Conservation (phyloP, 139 green algal genomes). For the Raphidocelis subcapitata region DNA sequence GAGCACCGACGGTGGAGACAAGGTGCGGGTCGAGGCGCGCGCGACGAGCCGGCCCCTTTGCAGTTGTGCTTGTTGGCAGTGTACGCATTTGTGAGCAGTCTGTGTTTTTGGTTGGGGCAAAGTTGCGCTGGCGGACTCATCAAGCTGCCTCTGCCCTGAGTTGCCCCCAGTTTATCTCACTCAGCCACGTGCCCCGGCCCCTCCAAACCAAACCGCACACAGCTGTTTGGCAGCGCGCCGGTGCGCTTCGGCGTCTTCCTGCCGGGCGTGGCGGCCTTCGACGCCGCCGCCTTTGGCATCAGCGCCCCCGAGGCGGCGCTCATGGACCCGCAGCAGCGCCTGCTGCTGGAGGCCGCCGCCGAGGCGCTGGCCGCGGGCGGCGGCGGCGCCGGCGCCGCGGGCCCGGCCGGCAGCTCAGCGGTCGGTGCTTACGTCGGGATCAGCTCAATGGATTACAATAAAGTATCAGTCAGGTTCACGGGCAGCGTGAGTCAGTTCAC, state of each 20-base stretch:
- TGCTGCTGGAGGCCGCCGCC: constrained; percentile 68
- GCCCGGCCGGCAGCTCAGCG: background rate
- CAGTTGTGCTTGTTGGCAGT: background rate
- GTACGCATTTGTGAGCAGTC: too few relatives aligned
- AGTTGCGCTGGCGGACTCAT: too few relatives aligned
- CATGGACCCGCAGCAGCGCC: constrained; percentile 78
- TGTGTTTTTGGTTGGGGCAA: too few relatives aligned
- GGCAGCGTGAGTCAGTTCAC: constrained; percentile 36
- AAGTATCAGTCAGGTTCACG: constrained; percentile 29
- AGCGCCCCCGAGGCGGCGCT: constrained; percentile 64
- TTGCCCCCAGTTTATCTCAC: too few relatives aligned
- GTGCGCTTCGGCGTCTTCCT: constrained; percentile 72
- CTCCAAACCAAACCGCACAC: too few relatives aligned
- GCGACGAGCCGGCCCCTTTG: background rate
- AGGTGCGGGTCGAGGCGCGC: background rate
- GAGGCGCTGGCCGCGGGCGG: constrained; percentile 19
- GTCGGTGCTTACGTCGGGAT: constrained; percentile 59
- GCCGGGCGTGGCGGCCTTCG: constrained; percentile 56
- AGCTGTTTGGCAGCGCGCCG: background rate
- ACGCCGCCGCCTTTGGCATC: constrained; percentile 62
- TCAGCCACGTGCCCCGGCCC: too few relatives aligned
- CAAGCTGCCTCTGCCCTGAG: too few relatives aligned
- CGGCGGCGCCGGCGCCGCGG: too few relatives aligned
- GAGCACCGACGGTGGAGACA: constrained; percentile 31
- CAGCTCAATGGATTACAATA: constrained; percentile 72